These are phyloP conservation scores for Scolecobasidium constrictum DNA, from an alignment of 2,329 filamentous ascomycete species.

Conservation along the genomic window DNA sequence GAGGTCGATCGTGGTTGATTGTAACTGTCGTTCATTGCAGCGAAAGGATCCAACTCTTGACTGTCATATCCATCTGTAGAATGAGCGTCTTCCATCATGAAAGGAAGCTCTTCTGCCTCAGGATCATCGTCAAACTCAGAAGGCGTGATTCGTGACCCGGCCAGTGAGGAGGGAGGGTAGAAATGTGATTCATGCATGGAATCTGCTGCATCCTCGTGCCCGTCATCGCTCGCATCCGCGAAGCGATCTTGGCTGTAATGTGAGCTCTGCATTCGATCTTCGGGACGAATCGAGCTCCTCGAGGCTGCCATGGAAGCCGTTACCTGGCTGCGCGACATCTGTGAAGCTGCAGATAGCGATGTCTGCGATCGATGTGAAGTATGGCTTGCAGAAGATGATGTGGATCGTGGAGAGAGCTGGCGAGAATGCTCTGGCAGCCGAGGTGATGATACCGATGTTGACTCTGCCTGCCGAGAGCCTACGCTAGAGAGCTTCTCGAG, in stretches of 20 bases:
- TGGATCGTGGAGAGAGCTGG: neutral
- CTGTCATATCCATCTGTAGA: neutral
- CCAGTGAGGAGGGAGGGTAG: neutral
- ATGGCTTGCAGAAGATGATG: neutral
- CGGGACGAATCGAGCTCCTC: neutral
- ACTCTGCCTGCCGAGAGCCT: neutral
- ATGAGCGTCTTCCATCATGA: neutral
- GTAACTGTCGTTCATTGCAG: neutral
- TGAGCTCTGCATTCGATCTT: neutral
- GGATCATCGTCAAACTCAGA: neutral
- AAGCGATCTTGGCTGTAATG: slow-evolving; percentile 28
- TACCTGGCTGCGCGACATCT: neutral
- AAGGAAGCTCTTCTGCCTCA: neutral
- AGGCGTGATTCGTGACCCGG: neutral
- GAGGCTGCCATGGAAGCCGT: neutral
- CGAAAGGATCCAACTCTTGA: neutral
- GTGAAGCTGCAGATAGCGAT: neutral
- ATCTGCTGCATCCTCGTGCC: slow-evolving; percentile 13
- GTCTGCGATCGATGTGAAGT: neutral
- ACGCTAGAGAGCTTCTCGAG: neutral
- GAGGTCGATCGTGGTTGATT: neutral
- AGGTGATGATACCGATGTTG: neutral
- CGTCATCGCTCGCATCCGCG: slow-evolving; percentile 29
- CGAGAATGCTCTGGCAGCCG: neutral
- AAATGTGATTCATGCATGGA: neutral